phyloP scores from a whole-genome alignment of 2,329 filamentous ascomycete species.

The Xylaria polymorpha region DNA sequence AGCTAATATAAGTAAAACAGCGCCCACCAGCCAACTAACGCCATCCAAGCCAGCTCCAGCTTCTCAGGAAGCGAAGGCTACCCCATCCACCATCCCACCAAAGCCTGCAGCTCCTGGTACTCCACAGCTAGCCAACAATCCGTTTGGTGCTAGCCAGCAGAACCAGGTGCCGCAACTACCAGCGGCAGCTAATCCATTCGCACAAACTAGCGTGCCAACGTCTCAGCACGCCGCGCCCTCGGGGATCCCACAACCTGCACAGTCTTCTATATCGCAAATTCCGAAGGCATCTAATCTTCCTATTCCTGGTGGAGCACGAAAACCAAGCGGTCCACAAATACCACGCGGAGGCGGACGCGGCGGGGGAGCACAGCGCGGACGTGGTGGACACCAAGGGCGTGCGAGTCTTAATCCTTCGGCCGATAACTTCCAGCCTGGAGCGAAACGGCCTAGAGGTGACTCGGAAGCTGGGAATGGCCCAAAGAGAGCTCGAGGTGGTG shows the following conservation, averaged over 20 bases:
- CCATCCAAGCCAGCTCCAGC: conserved; percentile 20
- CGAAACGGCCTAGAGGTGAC: conserved; percentile 66
- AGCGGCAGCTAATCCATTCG: conserved; percentile 42
- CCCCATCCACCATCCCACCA: conserved; percentile 28
- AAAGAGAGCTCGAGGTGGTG: conserved; percentile 55
- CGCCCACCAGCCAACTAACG: conserved; percentile 20
- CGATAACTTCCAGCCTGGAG: conserved; percentile 65
- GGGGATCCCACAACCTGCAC: conserved; percentile 37
- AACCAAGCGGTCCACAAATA: conserved; percentile 44
- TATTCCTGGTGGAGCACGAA: conserved; percentile 52
- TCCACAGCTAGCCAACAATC: conserved; percentile 36
- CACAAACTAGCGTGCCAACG: conserved; percentile 32
- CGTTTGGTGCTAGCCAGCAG: conserved; percentile 38
- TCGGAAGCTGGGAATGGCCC: conserved; percentile 53
- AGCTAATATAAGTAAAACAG: conserved; percentile 29
- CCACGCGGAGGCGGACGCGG: conserved; percentile 50
- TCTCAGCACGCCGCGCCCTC: conserved; percentile 34
- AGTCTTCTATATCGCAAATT: conserved; percentile 45
- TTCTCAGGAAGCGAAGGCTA: conserved; percentile 23
- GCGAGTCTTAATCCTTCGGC: conserved; percentile 61
- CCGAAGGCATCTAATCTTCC: conserved; percentile 54
- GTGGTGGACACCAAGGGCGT: conserved; percentile 51
- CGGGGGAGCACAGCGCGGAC: conserved; percentile 53
- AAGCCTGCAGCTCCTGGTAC: conserved; percentile 29
- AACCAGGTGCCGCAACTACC: conserved; percentile 32